Conservation (phyloP, 2,329 filamentous ascomycete genomes). For the Diaporthe longicolla region DNA sequence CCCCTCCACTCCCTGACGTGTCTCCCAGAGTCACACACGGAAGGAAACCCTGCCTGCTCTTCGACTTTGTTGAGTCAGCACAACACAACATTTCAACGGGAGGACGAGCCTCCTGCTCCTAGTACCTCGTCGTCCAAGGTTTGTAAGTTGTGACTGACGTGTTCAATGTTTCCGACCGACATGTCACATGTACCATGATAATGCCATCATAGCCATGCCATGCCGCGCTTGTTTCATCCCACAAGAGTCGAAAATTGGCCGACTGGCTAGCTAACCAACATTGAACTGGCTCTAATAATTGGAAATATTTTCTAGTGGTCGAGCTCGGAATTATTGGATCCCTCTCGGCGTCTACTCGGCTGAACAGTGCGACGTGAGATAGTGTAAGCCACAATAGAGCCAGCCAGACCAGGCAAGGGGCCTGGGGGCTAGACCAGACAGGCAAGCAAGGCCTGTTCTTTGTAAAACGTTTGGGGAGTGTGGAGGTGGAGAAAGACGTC, state of each 20-base stretch:
- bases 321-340: too few species aligned
- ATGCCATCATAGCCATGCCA: neutral
- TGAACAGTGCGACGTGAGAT: neutral
- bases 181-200: too few species aligned
- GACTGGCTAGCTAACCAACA: too few species aligned
- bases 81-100: neutral
- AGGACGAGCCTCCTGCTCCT: neutral
- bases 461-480: neutral
- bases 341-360: conserved; percentile 31
- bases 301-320: too few species aligned
- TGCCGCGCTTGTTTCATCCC: neutral
- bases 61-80: conserved; percentile 4
- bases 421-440: too few species aligned
- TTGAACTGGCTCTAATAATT: too few species aligned
- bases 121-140: conserved; percentile 11
- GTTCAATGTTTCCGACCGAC: neutral
- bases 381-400: neutral
- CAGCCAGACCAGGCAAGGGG: too few species aligned
- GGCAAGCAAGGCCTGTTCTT: neutral
- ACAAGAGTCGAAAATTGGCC: neutral
- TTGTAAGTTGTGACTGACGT: conserved; percentile 3
- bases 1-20: neutral
- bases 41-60: neutral
- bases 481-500: too few species aligned
- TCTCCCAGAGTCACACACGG: neutral